A percentile compares a stretch with the other conserved stretches of the same genome.
Conservation (phyloP, 2,329 filamentous ascomycete genomes). For the Aureobasidium sp. region DNA sequence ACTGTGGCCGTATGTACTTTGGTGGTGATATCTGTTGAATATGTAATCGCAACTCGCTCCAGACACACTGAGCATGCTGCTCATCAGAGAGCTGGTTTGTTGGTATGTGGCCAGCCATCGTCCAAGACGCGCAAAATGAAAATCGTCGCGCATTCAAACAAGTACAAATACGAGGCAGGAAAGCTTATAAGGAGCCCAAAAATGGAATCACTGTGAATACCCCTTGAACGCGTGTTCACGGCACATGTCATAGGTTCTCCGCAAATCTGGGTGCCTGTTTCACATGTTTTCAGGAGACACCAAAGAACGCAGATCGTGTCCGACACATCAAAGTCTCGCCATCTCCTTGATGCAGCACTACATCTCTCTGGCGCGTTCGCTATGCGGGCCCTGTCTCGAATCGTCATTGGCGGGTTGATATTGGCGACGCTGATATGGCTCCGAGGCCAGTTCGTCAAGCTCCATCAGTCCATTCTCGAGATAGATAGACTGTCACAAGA, state of each 20-base stretch:
- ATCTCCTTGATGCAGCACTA: background rate
- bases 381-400: constrained; percentile 3
- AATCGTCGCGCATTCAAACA: background rate
- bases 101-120: no score
- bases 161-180: background rate
- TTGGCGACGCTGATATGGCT: constrained; percentile 8
- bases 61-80: no score
- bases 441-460: background rate
- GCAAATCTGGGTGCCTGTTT: constrained; percentile 4
- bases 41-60: no score
- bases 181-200: background rate
- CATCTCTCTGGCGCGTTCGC: background rate
- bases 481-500: background rate
- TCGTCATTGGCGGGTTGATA: constrained; percentile 1
- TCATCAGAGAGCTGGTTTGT: no score
- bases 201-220: background rate
- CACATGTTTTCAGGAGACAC: background rate
- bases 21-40: no score
- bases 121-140: no score
- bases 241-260: background rate
- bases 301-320: background rate
- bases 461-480: background rate
- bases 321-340: background rate
- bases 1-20: no score
- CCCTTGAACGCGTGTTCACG: background rate